Base-by-base conservation (phyloP, 768 basidiomycete species). In the Lactifluus subvellereus region DNA sequence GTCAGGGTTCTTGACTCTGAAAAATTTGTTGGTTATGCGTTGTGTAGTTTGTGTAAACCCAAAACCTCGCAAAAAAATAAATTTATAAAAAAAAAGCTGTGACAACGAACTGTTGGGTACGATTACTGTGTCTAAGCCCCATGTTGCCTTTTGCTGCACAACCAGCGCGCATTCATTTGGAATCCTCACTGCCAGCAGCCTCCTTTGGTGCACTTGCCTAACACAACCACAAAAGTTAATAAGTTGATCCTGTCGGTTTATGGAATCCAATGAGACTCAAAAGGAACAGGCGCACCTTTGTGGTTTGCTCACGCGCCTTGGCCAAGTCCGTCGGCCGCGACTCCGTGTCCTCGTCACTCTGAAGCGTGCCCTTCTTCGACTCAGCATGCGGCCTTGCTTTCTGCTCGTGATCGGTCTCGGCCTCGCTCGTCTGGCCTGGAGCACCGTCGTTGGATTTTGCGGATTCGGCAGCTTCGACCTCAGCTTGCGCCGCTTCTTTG, bases 401-500 rank as follows among this genome's bases (percentile, higher is more conserved):
- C 59, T 69, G 70, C 33, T 72, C 70, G 6, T 55, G 65, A 42
- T 63, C 50, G 3, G 50, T 61, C 68, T 72, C 70, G 40, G 68
- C 59, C 62, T 69, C 64, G 30, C 63, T 62, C 13, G 65, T 67
- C 64, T 69, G 66, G 47, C 66, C 69, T 13, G 69, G 67, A 14
- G 68, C 64, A 58, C 66, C 69, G 27, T 60, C 52, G 7, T 63
- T 57, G 18, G 37, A 64, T 38, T 63, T 59, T 18, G 48, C 37
- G 45, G 62, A 60, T 57, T 69, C 63, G 8, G 59, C 57, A 10
- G 65, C 59, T 3, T 66, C 40, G 35, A 52, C 67, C 62, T 72
- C 71, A 6, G 58, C 65, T 33, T 65, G 66, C 58, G 69, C 66
- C 0, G 72, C 72, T 43, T 72, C 72, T 60, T 61, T 60, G 20